phyloP scores from a whole-genome alignment of 176 grass and related monocot genomes.

The Cenchrus purpureus region DNA sequence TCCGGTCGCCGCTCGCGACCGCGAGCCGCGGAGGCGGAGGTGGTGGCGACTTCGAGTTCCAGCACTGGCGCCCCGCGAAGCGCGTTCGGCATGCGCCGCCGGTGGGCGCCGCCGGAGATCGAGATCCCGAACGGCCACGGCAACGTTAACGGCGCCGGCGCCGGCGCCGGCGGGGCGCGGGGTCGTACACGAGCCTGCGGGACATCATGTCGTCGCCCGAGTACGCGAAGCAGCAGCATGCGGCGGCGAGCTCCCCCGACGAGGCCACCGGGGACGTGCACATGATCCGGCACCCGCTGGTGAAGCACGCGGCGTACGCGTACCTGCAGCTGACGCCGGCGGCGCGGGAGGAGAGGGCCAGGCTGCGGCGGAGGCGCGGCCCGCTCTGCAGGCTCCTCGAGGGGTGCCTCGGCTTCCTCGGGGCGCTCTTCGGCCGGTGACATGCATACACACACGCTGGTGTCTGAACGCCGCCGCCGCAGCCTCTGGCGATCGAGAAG shows the following conservation, averaged over 20 bases:
- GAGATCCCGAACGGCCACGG: conserved; percentile 50
- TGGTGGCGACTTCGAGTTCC: conserved; percentile 51
- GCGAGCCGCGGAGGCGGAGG: not conserved
- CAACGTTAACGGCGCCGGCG: too few relatives aligned
- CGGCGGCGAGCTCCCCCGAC: conserved; percentile 42
- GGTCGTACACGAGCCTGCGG: conserved; percentile 73
- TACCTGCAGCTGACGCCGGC: conserved; percentile 78
- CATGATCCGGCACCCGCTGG: conserved; percentile 76
- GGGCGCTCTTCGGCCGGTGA: conserved; percentile 44
- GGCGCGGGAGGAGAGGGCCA: conserved; percentile 13
- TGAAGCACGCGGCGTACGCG: conserved; percentile 77
- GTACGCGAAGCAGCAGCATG: conserved; percentile 35
- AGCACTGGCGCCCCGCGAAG: conserved; percentile 47
- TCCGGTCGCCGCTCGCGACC: not conserved
- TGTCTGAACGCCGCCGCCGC: not conserved
- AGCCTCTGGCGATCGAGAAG: not conserved
- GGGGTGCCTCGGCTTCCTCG: conserved; percentile 50
- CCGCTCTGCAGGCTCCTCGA: conserved; percentile 32
- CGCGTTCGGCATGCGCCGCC: not conserved
- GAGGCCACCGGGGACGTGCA: conserved; percentile 52
- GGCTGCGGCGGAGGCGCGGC: not conserved
- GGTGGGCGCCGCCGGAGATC: conserved; percentile 52
- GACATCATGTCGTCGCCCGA: conserved; percentile 72
- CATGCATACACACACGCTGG: too few relatives aligned
- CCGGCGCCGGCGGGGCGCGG: not conserved